phyloP scores from a whole-genome alignment of 495 filamentous ascomycete species.

The Pseudevernia furfuracea region DNA sequence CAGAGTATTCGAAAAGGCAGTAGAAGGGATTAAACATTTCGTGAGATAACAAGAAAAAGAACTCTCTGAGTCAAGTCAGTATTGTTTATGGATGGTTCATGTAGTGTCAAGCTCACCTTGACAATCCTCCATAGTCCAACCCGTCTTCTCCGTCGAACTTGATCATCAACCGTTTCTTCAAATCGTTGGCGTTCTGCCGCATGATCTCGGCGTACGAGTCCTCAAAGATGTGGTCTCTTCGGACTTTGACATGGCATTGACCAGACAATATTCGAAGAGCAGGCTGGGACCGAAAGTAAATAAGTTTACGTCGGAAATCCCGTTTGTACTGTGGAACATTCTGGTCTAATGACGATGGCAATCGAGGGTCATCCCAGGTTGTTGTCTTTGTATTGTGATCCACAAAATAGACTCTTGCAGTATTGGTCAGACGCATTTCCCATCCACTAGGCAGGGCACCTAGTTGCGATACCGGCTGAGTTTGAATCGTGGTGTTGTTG shows the following conservation, averaged over 20 bases:
- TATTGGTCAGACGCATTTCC: slow-evolving; percentile 99
- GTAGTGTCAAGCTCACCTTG: slow-evolving; percentile 45
- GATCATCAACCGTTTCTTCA: slow-evolving; percentile 98
- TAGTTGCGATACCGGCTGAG: slow-evolving; percentile 94
- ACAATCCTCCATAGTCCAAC: slow-evolving; percentile 95
- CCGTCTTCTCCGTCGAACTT: slow-evolving; percentile 99
- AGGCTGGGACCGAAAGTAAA: slow-evolving; percentile 98
- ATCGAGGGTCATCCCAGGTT: slow-evolving; percentile 96
- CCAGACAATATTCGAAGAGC: slow-evolving; percentile 91
- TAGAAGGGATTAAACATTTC: slow-evolving; percentile 99
- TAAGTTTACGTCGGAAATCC: slow-evolving; percentile 94
- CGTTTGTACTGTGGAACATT: slow-evolving; percentile 99
- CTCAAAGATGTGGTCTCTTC: slow-evolving; percentile 94
- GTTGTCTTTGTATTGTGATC: slow-evolving; percentile 99
- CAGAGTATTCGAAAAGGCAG: slow-evolving; percentile 98
- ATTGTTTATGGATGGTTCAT: background rate
- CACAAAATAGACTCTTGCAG: slow-evolving; percentile 95
- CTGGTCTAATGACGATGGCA: slow-evolving; percentile 94
- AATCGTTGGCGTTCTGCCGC: slow-evolving; percentile 87
- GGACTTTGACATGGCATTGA: slow-evolving; percentile 96
- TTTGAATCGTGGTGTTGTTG: slow-evolving; percentile 79
- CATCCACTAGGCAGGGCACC: slow-evolving; percentile 95
- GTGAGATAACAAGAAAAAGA: slow-evolving; percentile 99
- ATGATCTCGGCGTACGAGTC: slow-evolving; percentile 98
- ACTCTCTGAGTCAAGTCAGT: slow-evolving; percentile 59